Evolutionary conservation across 2,329 filamentous ascomycete genomes (phyloP), one percentile per base, ranked within the genome.

Genomic region (Blastomyces emzantsi): DNA sequence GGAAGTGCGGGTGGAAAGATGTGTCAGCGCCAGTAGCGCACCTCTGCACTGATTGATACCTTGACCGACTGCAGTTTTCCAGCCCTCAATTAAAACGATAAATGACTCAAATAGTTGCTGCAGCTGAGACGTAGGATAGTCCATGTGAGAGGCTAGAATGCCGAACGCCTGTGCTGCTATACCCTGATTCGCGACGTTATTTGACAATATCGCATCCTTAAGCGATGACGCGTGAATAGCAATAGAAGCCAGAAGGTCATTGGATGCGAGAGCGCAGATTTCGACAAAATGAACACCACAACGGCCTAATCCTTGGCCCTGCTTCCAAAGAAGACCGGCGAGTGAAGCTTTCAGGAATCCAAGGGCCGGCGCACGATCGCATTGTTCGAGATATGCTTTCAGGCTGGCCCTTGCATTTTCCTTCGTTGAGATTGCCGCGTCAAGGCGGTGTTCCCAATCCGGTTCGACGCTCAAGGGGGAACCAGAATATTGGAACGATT

Each of bases 361-460:
- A 49, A 76, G 71, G 49, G 82, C 68, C 30, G 77, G 69, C 54
- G 71, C 70, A 67, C 76, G 75, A 36, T 73, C 66, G 43, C 73
- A 69, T 25, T 70, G 66, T 25, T 71, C 63, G 49, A 77, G 73
- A 64, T 75, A 73, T 33, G 52, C 69, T 73, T 62, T 76, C 70
- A 64, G 89, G 70, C 81, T 81, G 33, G 81, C 75, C 51, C 90
- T 83, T 13, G 85, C 85, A 56, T 81, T 78, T 64, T 88, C 81
- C 70, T 93, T 89, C 5, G 87, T 89, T 51, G 86, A 83, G 39
- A 94, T 80, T 7, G 88, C 81, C 1, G 86, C 84, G 68, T 92
- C 89, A 2, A 97, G 80, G 68, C 89, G 88, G 56, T 87, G 82
- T 72, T 92, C 89, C 94, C 94, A 97, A 66, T 93, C 90, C 56